Evolutionary conservation across 2,329 filamentous ascomycete species (phyloP).

Genomic region (Zymoseptoria passerinii): DNA sequence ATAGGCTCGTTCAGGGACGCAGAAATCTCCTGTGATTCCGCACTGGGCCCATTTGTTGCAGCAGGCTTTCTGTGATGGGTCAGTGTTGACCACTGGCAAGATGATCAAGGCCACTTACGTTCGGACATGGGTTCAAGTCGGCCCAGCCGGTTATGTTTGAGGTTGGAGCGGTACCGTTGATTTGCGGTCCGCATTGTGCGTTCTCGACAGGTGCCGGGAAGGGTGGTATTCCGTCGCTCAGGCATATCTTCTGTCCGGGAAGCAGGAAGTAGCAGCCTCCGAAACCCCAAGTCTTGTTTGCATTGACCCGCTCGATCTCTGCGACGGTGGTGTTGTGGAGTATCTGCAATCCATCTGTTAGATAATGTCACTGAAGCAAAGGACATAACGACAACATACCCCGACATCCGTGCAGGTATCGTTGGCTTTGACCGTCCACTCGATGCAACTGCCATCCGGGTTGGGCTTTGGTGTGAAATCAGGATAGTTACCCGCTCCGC

Average conservation of each 20-base stretch:
- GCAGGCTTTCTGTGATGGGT: constrained; percentile 32
- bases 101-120: constrained; percentile 38
- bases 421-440: constrained; percentile 27
- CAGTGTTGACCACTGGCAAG: constrained; percentile 37
- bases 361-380: neutral
- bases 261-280: constrained; percentile 31
- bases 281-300: constrained; percentile 38
- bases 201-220: constrained; percentile 34
- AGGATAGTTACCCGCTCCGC: constrained; percentile 6
- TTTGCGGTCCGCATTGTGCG: constrained; percentile 41
- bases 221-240: constrained; percentile 35
- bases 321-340: constrained; percentile 29
- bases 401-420: constrained; percentile 30
- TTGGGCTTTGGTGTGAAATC: constrained; percentile 30
- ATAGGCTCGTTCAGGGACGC: constrained; percentile 22
- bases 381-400: neutral
- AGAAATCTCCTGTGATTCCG: constrained; percentile 40
- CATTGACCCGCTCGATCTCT: constrained; percentile 36
- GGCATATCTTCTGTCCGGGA: constrained; percentile 31
- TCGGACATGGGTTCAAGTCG: constrained; percentile 29
- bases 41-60: constrained; percentile 42
- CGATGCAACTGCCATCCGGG: constrained; percentile 32
- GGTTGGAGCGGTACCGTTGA: constrained; percentile 33
- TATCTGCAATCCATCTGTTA: constrained; percentile 23
- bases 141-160: constrained; percentile 24